A percentile compares a stretch with the other conserved stretches of the same genome.
Conservation (phyloP, 768 basidiomycete genomes). For the Tulasnella sp. region DNA sequence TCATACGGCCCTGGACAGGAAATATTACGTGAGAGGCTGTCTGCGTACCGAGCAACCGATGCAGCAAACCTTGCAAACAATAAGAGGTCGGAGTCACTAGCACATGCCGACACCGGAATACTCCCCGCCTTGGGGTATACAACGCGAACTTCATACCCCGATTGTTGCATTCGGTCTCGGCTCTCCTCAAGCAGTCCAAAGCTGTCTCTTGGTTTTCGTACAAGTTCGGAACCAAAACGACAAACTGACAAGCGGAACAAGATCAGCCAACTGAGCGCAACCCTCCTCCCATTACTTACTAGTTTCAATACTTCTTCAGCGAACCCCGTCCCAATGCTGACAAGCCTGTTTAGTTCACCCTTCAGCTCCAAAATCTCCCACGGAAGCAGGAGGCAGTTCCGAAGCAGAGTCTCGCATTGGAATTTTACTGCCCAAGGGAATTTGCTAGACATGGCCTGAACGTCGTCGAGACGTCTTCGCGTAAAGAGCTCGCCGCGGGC, state of each 20-base stretch:
- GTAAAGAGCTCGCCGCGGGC: slow-evolving; percentile 45
- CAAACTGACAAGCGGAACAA: not conserved
- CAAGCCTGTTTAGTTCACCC: slow-evolving; percentile 32
- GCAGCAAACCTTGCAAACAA: slow-evolving; percentile 50
- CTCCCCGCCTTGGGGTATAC: slow-evolving; percentile 25
- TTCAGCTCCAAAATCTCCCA: slow-evolving; percentile 38
- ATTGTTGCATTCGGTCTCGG: slow-evolving; percentile 25
- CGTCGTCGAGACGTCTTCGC: slow-evolving; percentile 38
- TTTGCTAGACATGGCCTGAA: slow-evolving; percentile 39
- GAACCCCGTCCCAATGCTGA: slow-evolving; percentile 39
- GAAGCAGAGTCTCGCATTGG: slow-evolving; percentile 64
- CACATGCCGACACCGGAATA: slow-evolving; percentile 61
- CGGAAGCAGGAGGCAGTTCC: slow-evolving; percentile 54
- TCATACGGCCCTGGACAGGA: not conserved
- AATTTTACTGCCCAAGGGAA: slow-evolving; percentile 65
- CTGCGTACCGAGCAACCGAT: not conserved
- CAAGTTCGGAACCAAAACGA: not conserved
- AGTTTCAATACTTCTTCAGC: slow-evolving; percentile 31
- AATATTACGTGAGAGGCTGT: not conserved
- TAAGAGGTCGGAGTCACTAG: slow-evolving; percentile 68
- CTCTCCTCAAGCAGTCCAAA: slow-evolving; percentile 40
- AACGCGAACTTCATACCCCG: not conserved
- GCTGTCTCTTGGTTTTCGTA: slow-evolving; percentile 32
- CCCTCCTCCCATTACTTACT: slow-evolving; percentile 48
- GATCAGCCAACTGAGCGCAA: not conserved